Evolutionary conservation across 305 asterid genomes (phyloP).

Genomic region (Withania somnifera): DNA sequence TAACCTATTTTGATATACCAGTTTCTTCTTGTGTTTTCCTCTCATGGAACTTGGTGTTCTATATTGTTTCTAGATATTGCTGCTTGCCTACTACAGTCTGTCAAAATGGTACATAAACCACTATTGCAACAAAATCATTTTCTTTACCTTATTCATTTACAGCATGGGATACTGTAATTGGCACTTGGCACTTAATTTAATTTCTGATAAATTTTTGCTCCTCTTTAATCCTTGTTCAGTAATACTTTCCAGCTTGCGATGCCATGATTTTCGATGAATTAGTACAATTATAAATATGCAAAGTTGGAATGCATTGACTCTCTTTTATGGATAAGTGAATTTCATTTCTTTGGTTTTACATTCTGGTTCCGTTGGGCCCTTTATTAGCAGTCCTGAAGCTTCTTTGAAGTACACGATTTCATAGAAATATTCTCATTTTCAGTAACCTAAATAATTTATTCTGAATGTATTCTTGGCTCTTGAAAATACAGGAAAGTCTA

Average conservation of each 20-base stretch:
- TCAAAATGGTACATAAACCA: neutral
- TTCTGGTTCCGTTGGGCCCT: neutral
- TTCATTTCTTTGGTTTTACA: neutral
- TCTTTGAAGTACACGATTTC: neutral
- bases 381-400: neutral
- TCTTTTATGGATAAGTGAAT: neutral
- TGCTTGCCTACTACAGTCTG: neutral
- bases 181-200: neutral
- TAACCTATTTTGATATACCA: neutral
- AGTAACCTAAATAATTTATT: neutral
- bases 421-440: neutral
- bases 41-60: neutral
- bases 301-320: neutral
- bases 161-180: neutral
- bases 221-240: neutral
- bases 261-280: neutral
- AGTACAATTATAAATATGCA: neutral
- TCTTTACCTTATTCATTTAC: neutral
- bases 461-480: neutral
- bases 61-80: neutral
- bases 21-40: slow-evolving; percentile 1
- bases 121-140: neutral
- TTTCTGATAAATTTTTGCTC: neutral
- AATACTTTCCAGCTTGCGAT: neutral
- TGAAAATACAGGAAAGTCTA: slow-evolving; percentile 58